phyloP scores from a whole-genome alignment of 2,329 filamentous ascomycete species.

The Trichoderma atrobrunneum region DNA sequence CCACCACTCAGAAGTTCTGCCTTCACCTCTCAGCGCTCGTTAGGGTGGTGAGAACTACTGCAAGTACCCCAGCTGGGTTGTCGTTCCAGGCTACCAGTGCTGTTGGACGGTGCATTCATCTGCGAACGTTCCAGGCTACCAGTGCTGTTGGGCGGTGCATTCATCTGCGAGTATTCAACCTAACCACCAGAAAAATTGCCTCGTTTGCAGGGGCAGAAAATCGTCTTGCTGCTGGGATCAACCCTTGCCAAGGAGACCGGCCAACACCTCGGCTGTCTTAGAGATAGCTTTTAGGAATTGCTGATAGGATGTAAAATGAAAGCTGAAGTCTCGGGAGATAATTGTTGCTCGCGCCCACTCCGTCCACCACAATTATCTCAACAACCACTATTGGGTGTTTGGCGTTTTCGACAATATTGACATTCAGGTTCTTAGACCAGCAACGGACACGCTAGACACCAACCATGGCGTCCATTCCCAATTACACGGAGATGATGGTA shows the following conservation, averaged over 20 bases:
- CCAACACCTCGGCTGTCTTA: not conserved
- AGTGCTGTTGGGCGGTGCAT: not conserved
- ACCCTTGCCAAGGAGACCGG: not conserved
- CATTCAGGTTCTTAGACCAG: not conserved
- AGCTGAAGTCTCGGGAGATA: not conserved
- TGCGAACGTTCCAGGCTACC: not conserved
- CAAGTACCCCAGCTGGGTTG: not conserved
- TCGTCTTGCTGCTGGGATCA: not conserved
- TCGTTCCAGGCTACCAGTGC: not conserved
- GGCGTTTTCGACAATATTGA: not conserved
- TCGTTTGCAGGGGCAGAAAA: not conserved
- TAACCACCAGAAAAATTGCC: not conserved
- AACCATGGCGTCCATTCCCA: not conserved
- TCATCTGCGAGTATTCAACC: not conserved
- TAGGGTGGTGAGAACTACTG: not conserved
- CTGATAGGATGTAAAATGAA: constrained; percentile 1
- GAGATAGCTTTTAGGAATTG: not conserved
- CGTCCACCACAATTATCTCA: not conserved
- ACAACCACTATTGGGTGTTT: not conserved
- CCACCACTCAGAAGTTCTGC: not conserved
- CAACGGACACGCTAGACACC: not conserved
- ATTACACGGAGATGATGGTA: not conserved
- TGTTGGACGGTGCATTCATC: not conserved
- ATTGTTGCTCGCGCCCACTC: not conserved
- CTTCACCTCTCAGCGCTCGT: not conserved